Percentiles rank a stretch among this genome's conserved stretches.
These are phyloP conservation scores for Allium cepa DNA, from an alignment of 106 monocot species.

Conservation along the genomic window DNA sequence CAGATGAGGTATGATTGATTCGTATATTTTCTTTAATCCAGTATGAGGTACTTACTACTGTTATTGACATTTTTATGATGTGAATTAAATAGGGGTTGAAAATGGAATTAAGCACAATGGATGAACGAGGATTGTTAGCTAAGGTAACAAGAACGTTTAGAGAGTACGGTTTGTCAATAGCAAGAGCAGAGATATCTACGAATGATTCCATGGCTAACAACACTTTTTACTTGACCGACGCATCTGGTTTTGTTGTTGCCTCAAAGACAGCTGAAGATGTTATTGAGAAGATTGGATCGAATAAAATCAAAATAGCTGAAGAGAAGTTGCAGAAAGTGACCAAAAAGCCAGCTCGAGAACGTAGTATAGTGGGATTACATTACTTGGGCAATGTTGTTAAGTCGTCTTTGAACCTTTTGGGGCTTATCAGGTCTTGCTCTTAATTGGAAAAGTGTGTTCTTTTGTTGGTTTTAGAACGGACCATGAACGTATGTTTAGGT, in stretches of 20 bases:
- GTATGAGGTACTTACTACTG: not conserved
- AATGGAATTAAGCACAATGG: not conserved
- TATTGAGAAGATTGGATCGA: slow-evolving; percentile 17
- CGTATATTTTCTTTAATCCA: not conserved
- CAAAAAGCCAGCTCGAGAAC: not conserved
- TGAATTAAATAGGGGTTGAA: not conserved
- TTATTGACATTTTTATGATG: not conserved
- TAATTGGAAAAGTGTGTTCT: not conserved
- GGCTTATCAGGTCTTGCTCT: slow-evolving; percentile 9
- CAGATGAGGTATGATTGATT: slow-evolving; percentile 42
- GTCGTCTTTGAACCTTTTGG: slow-evolving; percentile 7
- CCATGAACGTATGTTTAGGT: too few relatives aligned
- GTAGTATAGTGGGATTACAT: not conserved
- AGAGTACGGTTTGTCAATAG: slow-evolving; percentile 50
- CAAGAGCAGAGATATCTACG: slow-evolving; percentile 49
- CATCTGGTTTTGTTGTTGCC: slow-evolving; percentile 21
- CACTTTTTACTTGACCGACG: slow-evolving; percentile 55
- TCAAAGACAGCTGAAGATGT: slow-evolving; percentile 29
- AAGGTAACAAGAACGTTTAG: slow-evolving; percentile 48
- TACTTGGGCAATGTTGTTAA: slow-evolving; percentile 12
- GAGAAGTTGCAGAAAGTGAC: not conserved
- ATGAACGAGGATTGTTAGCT: slow-evolving; percentile 13
- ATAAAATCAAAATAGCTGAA: slow-evolving; percentile 17
- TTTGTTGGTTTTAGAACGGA: too few relatives aligned
- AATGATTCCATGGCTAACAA: slow-evolving; percentile 33